Evolutionary conservation across 2,329 filamentous ascomycete species (phyloP).

Genomic region (Xylaria sp.): DNA sequence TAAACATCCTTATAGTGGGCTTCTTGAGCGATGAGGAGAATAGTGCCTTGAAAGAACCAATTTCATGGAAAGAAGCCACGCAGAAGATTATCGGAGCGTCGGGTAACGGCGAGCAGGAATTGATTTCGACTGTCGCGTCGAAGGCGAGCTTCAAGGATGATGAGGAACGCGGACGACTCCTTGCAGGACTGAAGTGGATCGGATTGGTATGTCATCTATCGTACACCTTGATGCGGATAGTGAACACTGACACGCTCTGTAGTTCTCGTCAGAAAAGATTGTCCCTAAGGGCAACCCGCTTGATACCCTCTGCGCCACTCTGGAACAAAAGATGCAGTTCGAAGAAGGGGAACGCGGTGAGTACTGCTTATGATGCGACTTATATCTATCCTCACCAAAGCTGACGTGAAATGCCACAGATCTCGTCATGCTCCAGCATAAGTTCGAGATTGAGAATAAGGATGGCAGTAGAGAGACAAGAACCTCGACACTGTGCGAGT

Average conservation of each 20-base stretch:
- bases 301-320: conserved; percentile 88
- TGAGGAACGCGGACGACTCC: conserved; percentile 60
- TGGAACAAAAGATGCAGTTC: conserved; percentile 94
- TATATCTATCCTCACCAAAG: neutral
- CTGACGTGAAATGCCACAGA: neutral
- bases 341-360: conserved; percentile 73
- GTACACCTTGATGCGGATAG: neutral
- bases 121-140: conserved; percentile 76
- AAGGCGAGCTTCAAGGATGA: conserved; percentile 78
- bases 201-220: neutral
- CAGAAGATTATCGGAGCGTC: conserved; percentile 70
- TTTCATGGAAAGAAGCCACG: conserved; percentile 87
- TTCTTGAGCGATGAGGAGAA: conserved; percentile 81
- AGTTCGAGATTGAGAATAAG: conserved; percentile 85
- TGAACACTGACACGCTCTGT: neutral
- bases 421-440: conserved; percentile 63
- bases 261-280: neutral
- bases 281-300: conserved; percentile 69
- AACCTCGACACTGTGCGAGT: conserved; percentile 84
- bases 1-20: conserved; percentile 60
- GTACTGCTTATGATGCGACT: neutral
- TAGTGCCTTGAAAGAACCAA: conserved; percentile 72
- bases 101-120: conserved; percentile 70
- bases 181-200: neutral
- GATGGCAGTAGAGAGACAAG: conserved; percentile 81